Base-by-base conservation (phyloP, 2,329 filamentous ascomycete species). In the Fusarium sp. region DNA sequence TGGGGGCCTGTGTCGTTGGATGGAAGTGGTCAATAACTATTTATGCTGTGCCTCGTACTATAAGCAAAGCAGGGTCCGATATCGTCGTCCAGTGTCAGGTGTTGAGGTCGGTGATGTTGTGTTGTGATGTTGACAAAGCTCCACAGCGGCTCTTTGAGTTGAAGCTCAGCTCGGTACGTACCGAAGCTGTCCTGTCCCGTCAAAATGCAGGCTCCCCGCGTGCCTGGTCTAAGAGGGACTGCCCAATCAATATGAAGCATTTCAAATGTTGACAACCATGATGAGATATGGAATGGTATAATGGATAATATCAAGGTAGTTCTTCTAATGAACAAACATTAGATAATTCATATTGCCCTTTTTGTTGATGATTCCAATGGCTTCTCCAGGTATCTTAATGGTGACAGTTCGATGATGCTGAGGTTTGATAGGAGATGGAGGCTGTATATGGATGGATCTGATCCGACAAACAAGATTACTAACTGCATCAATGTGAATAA, bases 41-140 rank as follows among this genome's bases (percentile, higher is more conserved):
- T 41, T 27, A 27, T 43, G 25, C 16, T 34, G 41, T 27, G 20
- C 10, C 25, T 45, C 21, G 40, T 46, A 34, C 28, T 49, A 47
- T 47, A 37, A 34, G 18, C 6, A 42, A 27, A 25, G 23, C 53
- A 28, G 37, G 20, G 49, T 59, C 60, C 46, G 40, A 64, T 63
- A 57, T 65, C 41, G 66, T 66, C 21, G 32, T 23, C n/a, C 45
- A 42, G 55, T 20, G 63, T 62, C 23, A 28, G 49, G 9, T 51
- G 23, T 51, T 41, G 34, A 41, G 49, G 49, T 53, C 10, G 55
- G 51, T 65, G 46, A 46, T 55, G 71, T 48, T 74, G 71, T 73
- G 71, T 62, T 72, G 58, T 74, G 71, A 66, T 71, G 69, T 63
- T 50, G 66, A 59, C 63, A 57, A 55, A 55, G 58, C 72, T 71